phyloP scores from a whole-genome alignment of 2,329 filamentous ascomycete genomes.

The Grosmannia penicillata region DNA sequence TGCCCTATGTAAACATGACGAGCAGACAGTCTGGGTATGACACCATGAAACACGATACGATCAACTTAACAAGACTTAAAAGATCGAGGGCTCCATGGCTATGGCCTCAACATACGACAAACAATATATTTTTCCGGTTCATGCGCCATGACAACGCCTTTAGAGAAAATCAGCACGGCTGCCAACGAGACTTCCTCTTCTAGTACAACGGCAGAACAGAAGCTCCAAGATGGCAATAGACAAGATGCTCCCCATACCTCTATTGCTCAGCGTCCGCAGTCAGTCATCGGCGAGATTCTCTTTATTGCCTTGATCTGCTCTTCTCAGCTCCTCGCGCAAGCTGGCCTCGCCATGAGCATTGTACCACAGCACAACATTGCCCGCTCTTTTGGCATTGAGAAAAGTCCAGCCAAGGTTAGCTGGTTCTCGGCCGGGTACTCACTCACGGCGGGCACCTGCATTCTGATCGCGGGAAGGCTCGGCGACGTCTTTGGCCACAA shows the following conservation, averaged over 20 bases:
- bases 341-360: background rate
- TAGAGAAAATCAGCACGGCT: background rate
- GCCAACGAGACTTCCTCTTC: background rate
- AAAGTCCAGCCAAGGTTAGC: background rate
- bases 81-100: background rate
- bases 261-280: background rate
- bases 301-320: background rate
- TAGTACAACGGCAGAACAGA: background rate
- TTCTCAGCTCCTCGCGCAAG: background rate
- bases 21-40: background rate
- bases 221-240: background rate
- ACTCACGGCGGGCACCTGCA: slow-evolving; percentile 35
- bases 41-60: background rate
- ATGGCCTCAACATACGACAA: background rate
- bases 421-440: slow-evolving; percentile 13
- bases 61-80: background rate
- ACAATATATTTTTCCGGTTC: background rate
- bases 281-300: background rate
- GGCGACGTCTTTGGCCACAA: slow-evolving; percentile 38
- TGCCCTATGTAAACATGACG: background rate
- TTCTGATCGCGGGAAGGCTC: slow-evolving; percentile 34
- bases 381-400: background rate
- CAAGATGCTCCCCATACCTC: background rate
- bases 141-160: background rate
- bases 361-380: background rate